Evolutionary conservation across 1,284 basidiomycete genomes (phyloP).

Genomic region (Wallemia hederae): DNA sequence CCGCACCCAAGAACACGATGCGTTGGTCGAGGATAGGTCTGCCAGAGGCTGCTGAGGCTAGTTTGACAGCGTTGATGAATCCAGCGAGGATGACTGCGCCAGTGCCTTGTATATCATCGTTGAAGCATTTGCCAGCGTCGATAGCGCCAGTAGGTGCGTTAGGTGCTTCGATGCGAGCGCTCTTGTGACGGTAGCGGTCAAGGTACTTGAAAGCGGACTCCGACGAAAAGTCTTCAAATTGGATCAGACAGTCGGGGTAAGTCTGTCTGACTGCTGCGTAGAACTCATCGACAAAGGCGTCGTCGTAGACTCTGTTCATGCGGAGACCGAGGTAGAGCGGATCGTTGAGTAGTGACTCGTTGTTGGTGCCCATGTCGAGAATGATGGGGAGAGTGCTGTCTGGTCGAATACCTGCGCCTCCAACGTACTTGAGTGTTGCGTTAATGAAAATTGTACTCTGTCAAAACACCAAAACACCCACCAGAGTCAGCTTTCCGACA

Average conservation of each 20-base stretch:
- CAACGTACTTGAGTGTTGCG: background rate
- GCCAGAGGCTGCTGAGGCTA: constrained; percentile 40
- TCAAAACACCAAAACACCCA: constrained; percentile 24
- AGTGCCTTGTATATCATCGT: constrained; percentile 28
- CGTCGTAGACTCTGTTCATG: constrained; percentile 24
- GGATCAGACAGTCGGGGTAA: constrained; percentile 33
- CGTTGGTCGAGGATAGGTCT: constrained; percentile 40
- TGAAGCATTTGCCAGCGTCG: constrained; percentile 7
- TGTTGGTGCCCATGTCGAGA: constrained; percentile 39
- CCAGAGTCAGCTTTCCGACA: constrained; percentile 64
- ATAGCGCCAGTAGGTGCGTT: constrained; percentile 1
- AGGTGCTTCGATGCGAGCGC: background rate
- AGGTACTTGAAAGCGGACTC: constrained; percentile 64
- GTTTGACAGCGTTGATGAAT: constrained; percentile 59
- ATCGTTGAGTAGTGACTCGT: constrained; percentile 46
- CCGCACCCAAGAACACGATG: constrained; percentile 72
- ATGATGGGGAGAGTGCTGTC: constrained; percentile 57
- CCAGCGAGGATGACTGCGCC: constrained; percentile 75
- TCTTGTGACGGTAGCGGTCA: constrained; percentile 29
- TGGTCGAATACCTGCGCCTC: constrained; percentile 38
- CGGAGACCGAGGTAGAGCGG: constrained; percentile 69
- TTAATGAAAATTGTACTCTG: background rate
- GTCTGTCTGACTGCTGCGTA: constrained; percentile 44
- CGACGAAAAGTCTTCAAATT: constrained; percentile 77
- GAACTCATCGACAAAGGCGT: constrained; percentile 72